Base-by-base conservation (phyloP, 148 eudicot species). In the Camellia lanceoleosa region DNA sequence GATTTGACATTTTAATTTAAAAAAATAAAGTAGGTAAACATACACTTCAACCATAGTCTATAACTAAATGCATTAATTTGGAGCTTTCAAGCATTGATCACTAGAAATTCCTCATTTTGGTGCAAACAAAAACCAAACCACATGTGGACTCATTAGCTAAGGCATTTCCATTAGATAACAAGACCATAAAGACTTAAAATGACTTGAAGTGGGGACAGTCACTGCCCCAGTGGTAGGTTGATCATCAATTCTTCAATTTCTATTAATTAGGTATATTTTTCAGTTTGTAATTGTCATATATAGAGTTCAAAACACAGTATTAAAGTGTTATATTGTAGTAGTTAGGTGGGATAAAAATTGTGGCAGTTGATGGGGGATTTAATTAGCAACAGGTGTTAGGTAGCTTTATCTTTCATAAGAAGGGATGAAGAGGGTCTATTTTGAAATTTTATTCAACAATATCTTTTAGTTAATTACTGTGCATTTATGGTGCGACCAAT, bases 121-220 rank as follows among this genome's bases (percentile, higher is more conserved):
- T 18, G 43, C 61, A 41, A 30, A 30, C 9, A 41, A 61, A 64
- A 62, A 18, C 68, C 78, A 30, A 30, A 30, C 1, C 38, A 30
- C 78, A 75, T n/a, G 68, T 75, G 68, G 55, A 58, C 0, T 6
- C n/a, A 14, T 38, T 30, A 68, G 63, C 23, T 8, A 30, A 46
- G 43, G 38, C 52, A 44, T 56, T 56, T 75, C 13, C 43, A 44
- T 75, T 41, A 41, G 38, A 20, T 15, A 58, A 56, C 51, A 58
- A 56, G 41, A 75, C 46, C 78, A 62, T 75, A 75, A 75, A 61
- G 78, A 3, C 78, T 30, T 61, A 75, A 61, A 75, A n/a, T 62
- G 69, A 75, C 78, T 46, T 44, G 78, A 11, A 10, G 55, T 75
- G 56, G 68, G 78, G 68, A 46, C 78, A 44, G 11, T 56, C 46